Percentiles rank a stretch among this genome's conserved stretches.
phyloP scores from a whole-genome alignment of 2,329 filamentous ascomycete genomes.

The Orbilia brochopaga region DNA sequence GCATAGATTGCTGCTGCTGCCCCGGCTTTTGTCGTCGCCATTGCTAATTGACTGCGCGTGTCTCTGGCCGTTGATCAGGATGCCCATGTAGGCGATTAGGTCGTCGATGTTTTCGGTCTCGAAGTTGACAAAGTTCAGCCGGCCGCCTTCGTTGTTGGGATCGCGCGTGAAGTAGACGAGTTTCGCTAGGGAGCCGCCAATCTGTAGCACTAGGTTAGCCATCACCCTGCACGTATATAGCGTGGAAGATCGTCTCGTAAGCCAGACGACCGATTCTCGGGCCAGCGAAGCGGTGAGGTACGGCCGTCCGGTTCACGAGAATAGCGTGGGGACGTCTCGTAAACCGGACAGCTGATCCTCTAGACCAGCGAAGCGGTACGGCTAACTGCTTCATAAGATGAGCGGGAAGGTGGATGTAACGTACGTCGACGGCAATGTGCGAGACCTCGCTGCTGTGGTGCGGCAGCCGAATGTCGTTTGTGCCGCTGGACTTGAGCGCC shows the following conservation, averaged over 20 bases:
- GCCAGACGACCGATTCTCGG: no score
- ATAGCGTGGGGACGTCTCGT: no score
- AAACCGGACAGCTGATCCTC: no score
- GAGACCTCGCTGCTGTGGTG: slow-evolving; percentile 95
- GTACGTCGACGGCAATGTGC: slow-evolving; percentile 93
- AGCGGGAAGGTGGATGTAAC: slow-evolving; percentile 57
- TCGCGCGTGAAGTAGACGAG: slow-evolving; percentile 97
- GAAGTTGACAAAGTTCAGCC: slow-evolving; percentile 93
- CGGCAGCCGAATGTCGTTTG: slow-evolving; percentile 91
- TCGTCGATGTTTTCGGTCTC: slow-evolving; percentile 94
- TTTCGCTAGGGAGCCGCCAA: slow-evolving; percentile 93
- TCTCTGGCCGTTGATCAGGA: slow-evolving; percentile 81
- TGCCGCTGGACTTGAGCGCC: slow-evolving; percentile 63
- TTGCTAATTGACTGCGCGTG: slow-evolving; percentile 59
- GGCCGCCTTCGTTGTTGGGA: slow-evolving; percentile 72
- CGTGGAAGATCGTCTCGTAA: no score
- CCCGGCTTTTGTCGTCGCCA: slow-evolving; percentile 66
- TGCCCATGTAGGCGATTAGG: slow-evolving; percentile 84
- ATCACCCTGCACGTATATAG: no score
- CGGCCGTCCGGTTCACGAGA: no score
- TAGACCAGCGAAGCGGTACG: no score
- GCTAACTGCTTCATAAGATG: no score
- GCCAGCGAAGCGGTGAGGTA: no score
- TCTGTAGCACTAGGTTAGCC: slow-evolving; percentile 64
- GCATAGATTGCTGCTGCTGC: slow-evolving; percentile 76